phyloP scores from a whole-genome alignment of 2,329 filamentous ascomycete genomes.

The Tolypocladium inflatum region DNA sequence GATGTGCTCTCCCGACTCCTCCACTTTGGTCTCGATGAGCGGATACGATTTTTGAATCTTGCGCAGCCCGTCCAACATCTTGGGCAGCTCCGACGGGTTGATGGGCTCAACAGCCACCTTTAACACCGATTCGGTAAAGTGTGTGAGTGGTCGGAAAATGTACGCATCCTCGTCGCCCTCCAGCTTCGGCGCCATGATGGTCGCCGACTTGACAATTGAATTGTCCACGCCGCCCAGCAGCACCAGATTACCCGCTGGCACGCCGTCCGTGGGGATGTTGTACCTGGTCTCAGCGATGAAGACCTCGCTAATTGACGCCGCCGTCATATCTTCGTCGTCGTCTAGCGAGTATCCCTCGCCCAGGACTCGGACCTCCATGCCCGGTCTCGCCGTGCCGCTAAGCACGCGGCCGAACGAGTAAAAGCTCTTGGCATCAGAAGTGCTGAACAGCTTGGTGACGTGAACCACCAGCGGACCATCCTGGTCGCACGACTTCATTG shows the following conservation, averaged over 20 bases:
- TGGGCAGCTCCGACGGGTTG: conserved; percentile 93
- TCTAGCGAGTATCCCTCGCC: conserved; percentile 94
- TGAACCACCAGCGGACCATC: conserved; percentile 89
- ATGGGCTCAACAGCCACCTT: conserved; percentile 98
- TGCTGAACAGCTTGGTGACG: conserved; percentile 87
- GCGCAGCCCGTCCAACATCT: conserved; percentile 94
- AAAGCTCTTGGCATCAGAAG: conserved; percentile 82
- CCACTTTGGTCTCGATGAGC: conserved; percentile 90
- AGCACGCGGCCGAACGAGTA: conserved; percentile 84
- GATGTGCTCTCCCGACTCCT: conserved; percentile 95
- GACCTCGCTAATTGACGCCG: conserved; percentile 73
- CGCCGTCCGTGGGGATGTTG: conserved; percentile 81
- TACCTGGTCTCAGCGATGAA: conserved; percentile 91
- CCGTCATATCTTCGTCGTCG: conserved; percentile 94
- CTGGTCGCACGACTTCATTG: conserved; percentile 76
- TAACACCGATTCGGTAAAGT: conserved; percentile 95
- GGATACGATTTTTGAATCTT: conserved; percentile 99
- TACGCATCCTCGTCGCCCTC: conserved; percentile 86
- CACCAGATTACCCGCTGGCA: conserved; percentile 90
- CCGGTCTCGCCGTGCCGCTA: conserved; percentile 79
- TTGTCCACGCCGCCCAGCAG: conserved; percentile 92
- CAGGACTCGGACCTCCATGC: conserved; percentile 77
- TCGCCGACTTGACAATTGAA: conserved; percentile 96
- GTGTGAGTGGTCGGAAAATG: conserved; percentile 85
- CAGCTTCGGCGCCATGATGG: conserved; percentile 70